Percentiles rank a stretch among this genome's conserved stretches.
Evolutionary conservation across 2,329 filamentous ascomycete genomes (phyloP).

Genomic region (Colletotrichum paranaense): DNA sequence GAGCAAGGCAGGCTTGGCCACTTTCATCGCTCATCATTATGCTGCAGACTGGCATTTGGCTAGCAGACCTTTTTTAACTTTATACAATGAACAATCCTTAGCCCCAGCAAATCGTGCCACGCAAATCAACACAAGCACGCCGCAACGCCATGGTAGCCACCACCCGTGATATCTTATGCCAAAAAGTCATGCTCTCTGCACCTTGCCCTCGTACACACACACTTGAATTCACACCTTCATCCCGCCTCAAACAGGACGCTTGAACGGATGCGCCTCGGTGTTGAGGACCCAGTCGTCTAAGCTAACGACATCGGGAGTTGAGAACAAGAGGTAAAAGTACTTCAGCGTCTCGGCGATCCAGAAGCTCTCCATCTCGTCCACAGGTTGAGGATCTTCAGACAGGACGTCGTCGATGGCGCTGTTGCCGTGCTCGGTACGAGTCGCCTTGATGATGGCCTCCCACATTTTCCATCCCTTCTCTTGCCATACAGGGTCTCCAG

Average conservation of each 20-base stretch:
- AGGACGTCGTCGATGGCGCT: conserved; percentile 77
- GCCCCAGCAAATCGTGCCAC: neutral
- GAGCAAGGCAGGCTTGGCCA: neutral
- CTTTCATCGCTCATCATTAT: neutral
- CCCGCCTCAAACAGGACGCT: conserved; percentile 49
- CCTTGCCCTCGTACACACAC: neutral
- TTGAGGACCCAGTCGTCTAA: conserved; percentile 77
- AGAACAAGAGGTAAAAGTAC: conserved; percentile 89
- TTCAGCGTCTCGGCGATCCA: conserved; percentile 93
- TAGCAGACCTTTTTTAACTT: neutral
- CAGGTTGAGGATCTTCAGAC: conserved; percentile 50
- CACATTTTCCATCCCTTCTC: conserved; percentile 93
- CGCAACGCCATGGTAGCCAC: conserved; percentile 24
- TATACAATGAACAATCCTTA: conserved; percentile 10
- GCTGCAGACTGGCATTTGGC: neutral
- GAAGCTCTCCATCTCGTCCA: conserved; percentile 85
- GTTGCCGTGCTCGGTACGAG: conserved; percentile 74
- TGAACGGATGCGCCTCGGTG: conserved; percentile 71
- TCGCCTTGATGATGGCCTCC: conserved; percentile 73
- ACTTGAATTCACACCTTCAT: neutral
- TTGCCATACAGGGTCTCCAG: conserved; percentile 78
- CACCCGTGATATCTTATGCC: conserved; percentile 30
- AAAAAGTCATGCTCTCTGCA: neutral
- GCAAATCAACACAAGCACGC: neutral
- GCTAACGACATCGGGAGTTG: conserved; percentile 72